These are phyloP conservation scores for Sicyos edulis DNA, from an alignment of 306 rosid species.

Conservation along the genomic window DNA sequence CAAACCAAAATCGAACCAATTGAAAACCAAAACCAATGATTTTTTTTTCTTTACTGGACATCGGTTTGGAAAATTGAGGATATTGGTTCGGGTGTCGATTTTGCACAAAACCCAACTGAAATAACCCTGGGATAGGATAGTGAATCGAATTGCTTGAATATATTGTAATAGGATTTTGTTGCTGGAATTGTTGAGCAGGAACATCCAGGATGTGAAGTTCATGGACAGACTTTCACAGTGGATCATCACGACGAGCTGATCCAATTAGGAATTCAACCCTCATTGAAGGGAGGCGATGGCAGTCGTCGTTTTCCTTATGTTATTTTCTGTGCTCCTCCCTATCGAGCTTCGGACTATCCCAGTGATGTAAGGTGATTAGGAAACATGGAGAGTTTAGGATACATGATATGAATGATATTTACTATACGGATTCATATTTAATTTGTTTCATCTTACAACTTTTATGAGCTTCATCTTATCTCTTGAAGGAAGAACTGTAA, in stretches of 20 bases:
- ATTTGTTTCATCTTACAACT: neutral
- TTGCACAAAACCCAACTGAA: no score
- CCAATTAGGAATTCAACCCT: slow-evolving; percentile 58
- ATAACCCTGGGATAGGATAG: no score
- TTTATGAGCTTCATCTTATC: no score
- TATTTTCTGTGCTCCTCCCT: slow-evolving; percentile 89
- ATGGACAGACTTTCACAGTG: slow-evolving; percentile 71
- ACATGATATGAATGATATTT: neutral
- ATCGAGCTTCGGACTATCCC: slow-evolving; percentile 49
- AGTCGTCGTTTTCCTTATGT: slow-evolving; percentile 54
- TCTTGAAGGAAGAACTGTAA: no score
- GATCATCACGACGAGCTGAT: slow-evolving; percentile 77
- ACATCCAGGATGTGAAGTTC: slow-evolving; percentile 59
- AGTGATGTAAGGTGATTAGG: slow-evolving; percentile 70
- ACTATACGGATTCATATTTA: neutral
- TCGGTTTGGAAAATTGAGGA: no score
- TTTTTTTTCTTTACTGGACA: no score
- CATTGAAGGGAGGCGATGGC: slow-evolving; percentile 53
- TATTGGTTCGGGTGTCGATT: no score
- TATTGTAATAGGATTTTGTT: slow-evolving; percentile 8
- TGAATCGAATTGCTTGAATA: neutral
- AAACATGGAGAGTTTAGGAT: neutral
- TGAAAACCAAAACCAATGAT: no score
- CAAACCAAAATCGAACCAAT: no score
- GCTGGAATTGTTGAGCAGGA: slow-evolving; percentile 39